Conservation (phyloP, 352 stramenopile genomes). For the Pelagophyceae sp. region DNA sequence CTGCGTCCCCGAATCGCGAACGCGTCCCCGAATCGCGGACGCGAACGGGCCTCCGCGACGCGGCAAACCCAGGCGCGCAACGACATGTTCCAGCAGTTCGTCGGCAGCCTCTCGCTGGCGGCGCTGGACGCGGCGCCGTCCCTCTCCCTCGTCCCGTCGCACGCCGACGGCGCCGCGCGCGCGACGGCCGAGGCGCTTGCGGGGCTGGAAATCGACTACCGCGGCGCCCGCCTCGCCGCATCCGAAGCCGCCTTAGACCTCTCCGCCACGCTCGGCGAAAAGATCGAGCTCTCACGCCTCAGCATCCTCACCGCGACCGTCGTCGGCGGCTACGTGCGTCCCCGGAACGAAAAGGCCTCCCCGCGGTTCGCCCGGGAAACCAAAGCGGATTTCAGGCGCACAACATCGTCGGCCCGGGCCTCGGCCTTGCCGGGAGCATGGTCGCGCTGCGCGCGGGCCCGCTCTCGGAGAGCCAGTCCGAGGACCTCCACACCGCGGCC, state of each 20-base stretch:
- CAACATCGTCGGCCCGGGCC: not conserved
- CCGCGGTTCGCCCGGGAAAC: too few relatives aligned
- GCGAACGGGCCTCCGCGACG: too few relatives aligned
- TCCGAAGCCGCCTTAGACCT: not conserved
- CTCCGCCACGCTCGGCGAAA: not conserved
- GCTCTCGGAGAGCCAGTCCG: not conserved
- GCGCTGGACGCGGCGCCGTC: not conserved
- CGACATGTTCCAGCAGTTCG: conserved; percentile 7
- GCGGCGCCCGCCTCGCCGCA: not conserved
- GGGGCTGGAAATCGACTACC: not conserved
- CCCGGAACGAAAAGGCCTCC: too few relatives aligned
- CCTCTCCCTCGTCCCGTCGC: not conserved
- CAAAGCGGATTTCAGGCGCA: not conserved
- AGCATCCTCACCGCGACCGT: not conserved
- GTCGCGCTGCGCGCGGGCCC: not conserved
- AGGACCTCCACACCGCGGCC: conserved; percentile 26
- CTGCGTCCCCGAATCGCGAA: too few relatives aligned
- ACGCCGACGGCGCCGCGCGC: not conserved
- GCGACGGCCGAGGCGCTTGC: not conserved
- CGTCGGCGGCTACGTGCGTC: not conserved
- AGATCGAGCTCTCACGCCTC: not conserved
- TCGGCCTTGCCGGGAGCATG: not conserved
- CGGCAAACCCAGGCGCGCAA: too few relatives aligned
- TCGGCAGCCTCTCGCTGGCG: not conserved
- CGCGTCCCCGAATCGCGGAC: too few relatives aligned